Evolutionary conservation across 805 yeast species (phyloP), one percentile per base, ranked within the genome.

Genomic region (Cyberlindnera euphorbiae): DNA sequence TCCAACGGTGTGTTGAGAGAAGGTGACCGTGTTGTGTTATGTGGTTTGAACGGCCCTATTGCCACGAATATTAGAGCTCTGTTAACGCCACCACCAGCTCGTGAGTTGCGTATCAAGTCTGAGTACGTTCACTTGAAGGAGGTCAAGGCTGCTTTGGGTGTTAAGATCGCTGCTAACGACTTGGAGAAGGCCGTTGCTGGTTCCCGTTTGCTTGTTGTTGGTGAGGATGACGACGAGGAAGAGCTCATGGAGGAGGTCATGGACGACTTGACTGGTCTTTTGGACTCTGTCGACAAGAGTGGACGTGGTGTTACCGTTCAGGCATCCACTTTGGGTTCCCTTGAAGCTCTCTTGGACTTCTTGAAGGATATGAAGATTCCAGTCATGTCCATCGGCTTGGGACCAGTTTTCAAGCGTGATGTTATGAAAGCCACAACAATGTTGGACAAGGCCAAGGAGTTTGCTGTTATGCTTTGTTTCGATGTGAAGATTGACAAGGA

Each of bases 111-210:
- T 66, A 73, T 93, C 63, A 93, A 93, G 63, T 84, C 96, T n/a
- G 96, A 87, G 50, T 93, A 93, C 60, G 77, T 89, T 34, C 98
- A 94, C 60, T 93, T 87, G 67, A 93, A 93, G 61, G 95, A 90
- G 66, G 97, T 93, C 41, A 93, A 90, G 69, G 99, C 99, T 18
- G 98, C 99, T 26, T 73, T 93, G 50, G 99, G 99, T 77, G 97
- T 93, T 39, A 89, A 93, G 74, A 87, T 93, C 60, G 94, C 97
- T 38, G 99, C 98, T 27, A 86, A 86, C 59, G 98, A 93, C 59
- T 76, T 93, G 51, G 98, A 93, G 56, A 90, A 93, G 66, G 98
- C 99, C 10, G 96, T 93, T 58, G 97, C 99, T 31, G 99, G 99
- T 67, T 93, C 98, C 17, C 77, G 98, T 60, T 71, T 93, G 62